Base-by-base conservation (phyloP, 148 eudicot genomes). In the Arctostaphylos glauca region DNA sequence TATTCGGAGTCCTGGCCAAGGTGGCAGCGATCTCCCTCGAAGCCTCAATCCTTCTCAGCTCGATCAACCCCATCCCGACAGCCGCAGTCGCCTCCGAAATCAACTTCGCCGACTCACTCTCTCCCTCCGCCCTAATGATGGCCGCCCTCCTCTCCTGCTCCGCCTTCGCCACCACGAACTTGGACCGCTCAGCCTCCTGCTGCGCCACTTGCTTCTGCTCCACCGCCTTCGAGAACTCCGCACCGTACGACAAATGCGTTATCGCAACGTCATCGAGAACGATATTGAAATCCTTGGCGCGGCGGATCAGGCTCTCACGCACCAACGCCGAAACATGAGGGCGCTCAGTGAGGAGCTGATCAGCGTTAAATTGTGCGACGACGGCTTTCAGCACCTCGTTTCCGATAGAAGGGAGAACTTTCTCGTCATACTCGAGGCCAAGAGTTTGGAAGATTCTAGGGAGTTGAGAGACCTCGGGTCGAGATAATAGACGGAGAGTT, bases 161-260 rank as follows among this genome's bases (percentile, higher is more conserved):
- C 12, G 98, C 93, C 85, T 94, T 96, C 77, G 91, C 91, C 79
- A 96, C 98, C 67, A 96, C 98, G 66, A 90, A 96, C 83, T 88
- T 96, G 1, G 98, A 94, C 87, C 98, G 85, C 91, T 96, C 98
- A 9, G 98, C 98, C 91, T 94, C 98, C 85, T 96, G 98, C 82
- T 94, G 98, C 7, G 98, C 98, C 82, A 94, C 98, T 84, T 95
- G 98, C 89, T 95, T 95, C 91, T 93, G 96, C 92, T 96, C 98
- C 73, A 96, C 98, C 9, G 98, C 98, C 86, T 83, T 92, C 0
- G 98, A 96, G 87, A 96, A 96, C 88, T 96, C 98, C 6, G 94
- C 86, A 49, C 98, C 98, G n/a, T 96, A 96, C 2, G 98, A 94
- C 59, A 96, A 87, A 81, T 96, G 98, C 71, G 98, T 96, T 71